These are phyloP conservation scores for Phytophthora citricola DNA, from an alignment of 352 stramenopile genomes.

Conservation along the genomic window DNA sequence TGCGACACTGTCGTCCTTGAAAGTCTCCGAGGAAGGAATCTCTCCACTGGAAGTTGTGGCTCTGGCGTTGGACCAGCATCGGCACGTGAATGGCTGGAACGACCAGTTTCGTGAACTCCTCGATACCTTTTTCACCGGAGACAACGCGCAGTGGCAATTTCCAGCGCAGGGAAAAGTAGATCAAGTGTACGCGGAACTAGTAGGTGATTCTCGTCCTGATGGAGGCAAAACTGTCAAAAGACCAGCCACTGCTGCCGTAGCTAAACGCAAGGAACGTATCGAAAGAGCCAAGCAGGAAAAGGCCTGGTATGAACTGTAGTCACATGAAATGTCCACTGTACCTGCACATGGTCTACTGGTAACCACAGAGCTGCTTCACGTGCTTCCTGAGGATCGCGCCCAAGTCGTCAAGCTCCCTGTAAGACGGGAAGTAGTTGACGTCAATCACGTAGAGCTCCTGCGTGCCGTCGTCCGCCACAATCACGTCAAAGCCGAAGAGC, in stretches of 20 bases:
- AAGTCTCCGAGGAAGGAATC: background rate
- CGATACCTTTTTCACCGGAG: conserved; percentile 30
- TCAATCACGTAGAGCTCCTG: conserved; percentile 80
- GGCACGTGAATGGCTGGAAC: conserved; percentile 27
- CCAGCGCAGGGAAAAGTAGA: conserved; percentile 17
- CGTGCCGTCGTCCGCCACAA: conserved; percentile 62
- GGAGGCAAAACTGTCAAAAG: conserved; percentile 12
- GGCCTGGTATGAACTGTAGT: conserved; percentile 29
- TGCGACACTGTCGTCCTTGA: conserved; percentile 10
- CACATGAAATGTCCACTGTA: background rate
- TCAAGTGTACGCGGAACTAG: conserved; percentile 23
- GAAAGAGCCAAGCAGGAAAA: conserved; percentile 39
- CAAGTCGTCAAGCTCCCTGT: conserved; percentile 83
- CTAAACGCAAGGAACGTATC: conserved; percentile 37
- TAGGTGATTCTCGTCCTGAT: background rate
- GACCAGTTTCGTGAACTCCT: conserved; percentile 26
- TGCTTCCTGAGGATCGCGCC: conserved; percentile 61
- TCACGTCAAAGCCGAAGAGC: conserved; percentile 89
- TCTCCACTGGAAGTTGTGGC: conserved; percentile 9
- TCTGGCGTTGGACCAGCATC: conserved; percentile 17
- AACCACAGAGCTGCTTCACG: conserved; percentile 51
- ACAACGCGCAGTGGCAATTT: conserved; percentile 27
- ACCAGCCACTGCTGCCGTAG: conserved; percentile 26
- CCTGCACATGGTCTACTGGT: conserved; percentile 21
- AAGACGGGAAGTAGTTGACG: conserved; percentile 91